phyloP scores from a whole-genome alignment of 1,284 basidiomycete genomes.

The Lentinus polychrous region DNA sequence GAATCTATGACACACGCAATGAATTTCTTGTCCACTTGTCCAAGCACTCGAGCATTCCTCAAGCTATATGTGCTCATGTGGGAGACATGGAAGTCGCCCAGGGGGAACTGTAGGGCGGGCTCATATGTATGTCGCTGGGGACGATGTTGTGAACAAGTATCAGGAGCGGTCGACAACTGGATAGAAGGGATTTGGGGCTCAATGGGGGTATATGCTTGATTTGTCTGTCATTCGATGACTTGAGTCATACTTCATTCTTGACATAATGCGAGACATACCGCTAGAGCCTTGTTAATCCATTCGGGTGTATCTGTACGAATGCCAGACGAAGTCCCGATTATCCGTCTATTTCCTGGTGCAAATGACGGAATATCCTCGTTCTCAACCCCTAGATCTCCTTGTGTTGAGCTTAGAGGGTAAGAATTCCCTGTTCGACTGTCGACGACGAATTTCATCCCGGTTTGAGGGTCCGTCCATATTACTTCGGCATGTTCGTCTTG shows the following conservation, averaged over 20 bases:
- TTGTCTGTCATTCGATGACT: slow-evolving; percentile 31
- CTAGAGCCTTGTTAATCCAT: slow-evolving; percentile 47
- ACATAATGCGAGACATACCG: slow-evolving; percentile 27
- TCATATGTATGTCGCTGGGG: too few species aligned
- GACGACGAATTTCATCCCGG: slow-evolving; percentile 62
- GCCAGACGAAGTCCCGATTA: background rate
- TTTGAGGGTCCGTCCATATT: slow-evolving; percentile 56
- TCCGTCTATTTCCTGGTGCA: slow-evolving; percentile 14
- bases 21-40: slow-evolving; percentile 88
- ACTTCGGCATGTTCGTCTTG: slow-evolving; percentile 24
- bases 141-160: too few species aligned
- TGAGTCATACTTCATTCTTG: background rate
- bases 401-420: slow-evolving; percentile 26
- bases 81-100: background rate
- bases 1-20: slow-evolving; percentile 56
- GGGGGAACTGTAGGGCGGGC: background rate
- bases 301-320: slow-evolving; percentile 25
- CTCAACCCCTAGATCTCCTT: slow-evolving; percentile 2
- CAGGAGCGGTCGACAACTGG: slow-evolving; percentile 17
- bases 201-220: slow-evolving; percentile 38
- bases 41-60: slow-evolving; percentile 49
- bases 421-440: slow-evolving; percentile 62
- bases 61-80: slow-evolving; percentile 24
- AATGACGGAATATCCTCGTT: slow-evolving; percentile 5
- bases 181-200: slow-evolving; percentile 43